These are phyloP conservation scores for Pythium brassicae DNA, from an alignment of 352 stramenopile genomes.

Conservation along the genomic window DNA sequence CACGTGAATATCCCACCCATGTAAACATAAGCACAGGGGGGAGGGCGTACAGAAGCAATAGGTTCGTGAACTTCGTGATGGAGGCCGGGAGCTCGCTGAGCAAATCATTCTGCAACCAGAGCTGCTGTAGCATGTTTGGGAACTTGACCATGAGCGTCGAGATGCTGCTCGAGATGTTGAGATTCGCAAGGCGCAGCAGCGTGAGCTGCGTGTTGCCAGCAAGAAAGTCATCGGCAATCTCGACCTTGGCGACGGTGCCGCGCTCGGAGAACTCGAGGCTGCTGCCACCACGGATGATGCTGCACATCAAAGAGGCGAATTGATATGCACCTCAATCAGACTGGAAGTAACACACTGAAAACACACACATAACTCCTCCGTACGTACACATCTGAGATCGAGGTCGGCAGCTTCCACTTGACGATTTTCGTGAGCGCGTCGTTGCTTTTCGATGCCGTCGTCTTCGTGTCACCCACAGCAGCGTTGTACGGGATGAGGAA, in stretches of 20 bases:
- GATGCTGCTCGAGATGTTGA: constrained; percentile 1
- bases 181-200: constrained; percentile 1
- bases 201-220: constrained; percentile 2
- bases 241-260: neutral
- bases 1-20: neutral
- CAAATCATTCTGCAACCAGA: neutral
- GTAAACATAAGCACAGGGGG: no score
- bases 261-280: neutral
- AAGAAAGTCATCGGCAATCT: constrained; percentile 1
- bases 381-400: constrained; percentile 2
- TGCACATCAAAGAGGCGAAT: neutral
- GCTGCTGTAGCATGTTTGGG: neutral
- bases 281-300: constrained; percentile 3
- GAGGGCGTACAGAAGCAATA: constrained; percentile 1
- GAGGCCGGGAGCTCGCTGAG: neutral
- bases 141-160: neutral
- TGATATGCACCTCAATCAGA: no score
- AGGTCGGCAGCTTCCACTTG: neutral
- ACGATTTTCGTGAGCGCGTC: neutral
- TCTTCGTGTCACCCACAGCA: constrained; percentile 1
- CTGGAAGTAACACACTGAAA: neutral
- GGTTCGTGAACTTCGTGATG: neutral
- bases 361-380: neutral
- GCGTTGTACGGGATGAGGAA: constrained; percentile 7
- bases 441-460: constrained; percentile 2